Conservation (phyloP, 441 rosid species). For the Pelargonium myrrhifolium region DNA sequence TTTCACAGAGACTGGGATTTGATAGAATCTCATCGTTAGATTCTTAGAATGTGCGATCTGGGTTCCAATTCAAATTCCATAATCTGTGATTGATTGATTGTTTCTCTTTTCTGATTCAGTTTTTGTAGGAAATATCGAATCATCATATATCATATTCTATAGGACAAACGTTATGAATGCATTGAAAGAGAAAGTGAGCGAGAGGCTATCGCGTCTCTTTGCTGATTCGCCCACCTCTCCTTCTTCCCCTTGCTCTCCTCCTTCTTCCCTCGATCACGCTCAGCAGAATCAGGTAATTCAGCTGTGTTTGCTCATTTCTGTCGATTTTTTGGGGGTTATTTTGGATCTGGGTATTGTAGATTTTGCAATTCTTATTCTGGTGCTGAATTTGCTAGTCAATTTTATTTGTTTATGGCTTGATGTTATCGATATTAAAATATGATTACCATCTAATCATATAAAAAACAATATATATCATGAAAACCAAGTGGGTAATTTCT, state of each 20-base stretch:
- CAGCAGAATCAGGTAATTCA: constrained; percentile 32
- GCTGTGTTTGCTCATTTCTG: neutral
- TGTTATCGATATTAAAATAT: neutral
- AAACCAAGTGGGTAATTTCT: constrained; percentile 1
- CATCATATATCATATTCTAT: too few relatives aligned
- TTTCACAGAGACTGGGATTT: neutral
- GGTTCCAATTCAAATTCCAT: neutral
- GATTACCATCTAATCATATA: neutral
- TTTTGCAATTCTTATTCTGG: neutral
- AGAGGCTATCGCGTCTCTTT: constrained; percentile 65
- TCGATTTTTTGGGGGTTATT: neutral
- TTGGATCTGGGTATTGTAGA: neutral
- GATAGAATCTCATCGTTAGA: neutral
- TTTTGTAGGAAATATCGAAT: too few relatives aligned
- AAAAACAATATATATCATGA: neutral
- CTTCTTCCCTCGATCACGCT: constrained; percentile 30
- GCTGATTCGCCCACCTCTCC: constrained; percentile 45
- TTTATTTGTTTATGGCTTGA: neutral
- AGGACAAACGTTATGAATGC: constrained; percentile 31
- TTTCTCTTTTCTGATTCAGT: neutral
- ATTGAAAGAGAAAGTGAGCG: constrained; percentile 62
- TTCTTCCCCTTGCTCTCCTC: constrained; percentile 21
- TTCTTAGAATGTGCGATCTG: constrained; percentile 6
- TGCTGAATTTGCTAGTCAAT: neutral
- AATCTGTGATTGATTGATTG: neutral